A percentile compares a stretch with the other conserved stretches of the same genome.
Evolutionary conservation across 495 filamentous ascomycete genomes (phyloP).

Genomic region (Cudoniella acicularis): DNA sequence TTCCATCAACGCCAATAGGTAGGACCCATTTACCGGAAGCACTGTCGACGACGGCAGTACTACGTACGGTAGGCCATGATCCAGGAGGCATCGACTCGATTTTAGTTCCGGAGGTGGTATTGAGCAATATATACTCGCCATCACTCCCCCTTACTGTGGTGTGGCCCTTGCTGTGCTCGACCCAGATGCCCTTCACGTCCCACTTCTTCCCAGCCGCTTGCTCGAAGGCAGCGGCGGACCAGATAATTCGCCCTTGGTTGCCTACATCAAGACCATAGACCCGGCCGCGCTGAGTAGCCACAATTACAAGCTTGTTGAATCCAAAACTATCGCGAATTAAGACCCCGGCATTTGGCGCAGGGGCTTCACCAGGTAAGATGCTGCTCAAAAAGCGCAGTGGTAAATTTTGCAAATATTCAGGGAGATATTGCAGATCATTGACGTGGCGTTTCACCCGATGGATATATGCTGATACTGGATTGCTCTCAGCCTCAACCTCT

Average conservation of each 20-base stretch:
- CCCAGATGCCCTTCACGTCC: slow-evolving; percentile 65
- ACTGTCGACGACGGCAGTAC: slow-evolving; percentile 48
- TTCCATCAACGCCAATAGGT: slow-evolving; percentile 43
- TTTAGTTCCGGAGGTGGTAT: slow-evolving; percentile 54
- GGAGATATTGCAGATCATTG: slow-evolving; percentile 74
- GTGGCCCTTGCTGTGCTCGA: slow-evolving; percentile 47
- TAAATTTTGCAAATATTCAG: slow-evolving; percentile 63
- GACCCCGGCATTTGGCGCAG: slow-evolving; percentile 38
- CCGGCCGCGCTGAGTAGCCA: slow-evolving; percentile 77
- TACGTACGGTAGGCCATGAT: slow-evolving; percentile 34
- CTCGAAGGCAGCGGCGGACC: slow-evolving; percentile 60
- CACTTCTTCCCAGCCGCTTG: slow-evolving; percentile 52
- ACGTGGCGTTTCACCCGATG: slow-evolving; percentile 83
- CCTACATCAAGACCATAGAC: slow-evolving; percentile 76
- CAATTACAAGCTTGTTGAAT: slow-evolving; percentile 74
- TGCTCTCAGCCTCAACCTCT: slow-evolving; percentile 81
- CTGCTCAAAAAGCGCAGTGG: slow-evolving; percentile 64
- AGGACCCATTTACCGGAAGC: slow-evolving; percentile 45
- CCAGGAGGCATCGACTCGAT: slow-evolving; percentile 38
- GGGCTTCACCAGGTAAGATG: slow-evolving; percentile 53
- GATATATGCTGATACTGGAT: slow-evolving; percentile 72
- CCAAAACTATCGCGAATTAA: slow-evolving; percentile 76
- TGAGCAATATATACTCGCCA: slow-evolving; percentile 54
- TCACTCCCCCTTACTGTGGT: slow-evolving; percentile 56
- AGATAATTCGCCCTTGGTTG: slow-evolving; percentile 69